Evolutionary conservation across 1,284 basidiomycete genomes (phyloP).

Genomic region (Flammula alnicola): DNA sequence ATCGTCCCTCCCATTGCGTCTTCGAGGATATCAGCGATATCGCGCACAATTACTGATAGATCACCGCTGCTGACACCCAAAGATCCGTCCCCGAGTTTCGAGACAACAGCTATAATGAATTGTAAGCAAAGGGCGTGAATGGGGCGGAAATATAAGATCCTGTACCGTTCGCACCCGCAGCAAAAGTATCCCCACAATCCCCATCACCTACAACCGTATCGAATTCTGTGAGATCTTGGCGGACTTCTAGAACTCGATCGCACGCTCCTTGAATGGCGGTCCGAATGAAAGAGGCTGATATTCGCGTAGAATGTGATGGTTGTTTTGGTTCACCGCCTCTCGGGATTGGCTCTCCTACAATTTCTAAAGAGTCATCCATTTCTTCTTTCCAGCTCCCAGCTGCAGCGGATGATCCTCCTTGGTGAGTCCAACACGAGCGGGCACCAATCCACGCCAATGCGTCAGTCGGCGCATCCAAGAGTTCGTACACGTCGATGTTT

Average conservation of each 20-base stretch:
- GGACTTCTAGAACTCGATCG: slow-evolving; percentile 28
- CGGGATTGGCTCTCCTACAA: too few relatives aligned
- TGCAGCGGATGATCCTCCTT: too few relatives aligned
- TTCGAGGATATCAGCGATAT: slow-evolving; percentile 35
- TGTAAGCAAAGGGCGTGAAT: neutral
- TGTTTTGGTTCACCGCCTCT: too few relatives aligned
- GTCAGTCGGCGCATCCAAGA: slow-evolving; percentile 41
- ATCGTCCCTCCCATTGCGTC: slow-evolving; percentile 44
- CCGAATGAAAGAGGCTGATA: neutral
- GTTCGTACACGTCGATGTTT: slow-evolving; percentile 24
- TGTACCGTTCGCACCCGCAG: slow-evolving; percentile 37
- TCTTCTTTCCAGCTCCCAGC: neutral
- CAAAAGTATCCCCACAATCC: slow-evolving; percentile 44
- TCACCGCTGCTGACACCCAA: neutral
- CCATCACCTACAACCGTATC: slow-evolving; percentile 44
- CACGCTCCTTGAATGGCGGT: slow-evolving; percentile 30
- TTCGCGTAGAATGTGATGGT: too few relatives aligned
- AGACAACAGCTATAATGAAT: slow-evolving; percentile 7
- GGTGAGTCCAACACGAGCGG: slow-evolving; percentile 24
- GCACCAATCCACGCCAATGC: slow-evolving; percentile 37
- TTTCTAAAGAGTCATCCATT: too few relatives aligned
- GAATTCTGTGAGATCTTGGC: slow-evolving; percentile 35
- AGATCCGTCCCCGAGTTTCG: slow-evolving; percentile 4
- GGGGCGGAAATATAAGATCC: neutral
- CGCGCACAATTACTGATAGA: slow-evolving; percentile 1